Conservation (phyloP, 129 eudicot genomes). For the Silybum marianum region DNA sequence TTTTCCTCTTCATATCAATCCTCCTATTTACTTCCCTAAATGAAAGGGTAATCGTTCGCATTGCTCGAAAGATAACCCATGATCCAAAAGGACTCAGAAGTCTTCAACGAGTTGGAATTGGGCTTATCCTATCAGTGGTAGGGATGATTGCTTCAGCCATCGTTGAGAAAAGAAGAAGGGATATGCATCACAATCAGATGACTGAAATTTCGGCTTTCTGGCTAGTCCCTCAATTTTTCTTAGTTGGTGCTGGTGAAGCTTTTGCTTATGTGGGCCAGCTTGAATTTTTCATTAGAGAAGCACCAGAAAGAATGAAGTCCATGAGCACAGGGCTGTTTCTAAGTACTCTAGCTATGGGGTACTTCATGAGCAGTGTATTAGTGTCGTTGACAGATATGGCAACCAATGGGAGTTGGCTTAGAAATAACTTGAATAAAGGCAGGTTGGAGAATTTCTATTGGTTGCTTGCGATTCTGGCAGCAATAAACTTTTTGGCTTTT, state of each 20-base stretch:
- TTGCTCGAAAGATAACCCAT: conserved; percentile 68
- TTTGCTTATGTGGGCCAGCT: conserved; percentile 97
- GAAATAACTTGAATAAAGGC: conserved; percentile 61
- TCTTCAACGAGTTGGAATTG: conserved; percentile 82
- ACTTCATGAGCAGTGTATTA: conserved; percentile 75
- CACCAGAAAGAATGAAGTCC: conserved; percentile 97
- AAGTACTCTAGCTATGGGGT: conserved; percentile 86
- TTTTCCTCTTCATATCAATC: conserved; percentile 80
- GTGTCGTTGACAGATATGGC: conserved; percentile 69
- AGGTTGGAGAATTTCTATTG: conserved; percentile 73
- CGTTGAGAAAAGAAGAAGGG: conserved; percentile 63
- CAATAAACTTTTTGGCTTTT: conserved; percentile 49
- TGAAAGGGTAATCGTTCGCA: conserved; percentile 66
- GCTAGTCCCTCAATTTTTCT: conserved; percentile 89
- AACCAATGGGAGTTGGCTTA: conserved; percentile 67
- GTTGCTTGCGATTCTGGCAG: conserved; percentile 74
- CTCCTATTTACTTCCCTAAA: conserved; percentile 89
- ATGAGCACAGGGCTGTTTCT: conserved; percentile 95
- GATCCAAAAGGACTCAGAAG: conserved; percentile 65
- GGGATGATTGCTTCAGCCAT: conserved; percentile 84
- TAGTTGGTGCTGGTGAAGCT: conserved; percentile 97
- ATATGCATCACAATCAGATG: conserved; percentile 22
- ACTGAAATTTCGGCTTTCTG: conserved; percentile 68
- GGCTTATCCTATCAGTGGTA: conserved; percentile 60
- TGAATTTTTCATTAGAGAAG: conserved; percentile 93